A percentile compares a stretch with the other conserved stretches of the same genome.
Conservation (phyloP, 148 eudicot species). For the Cornus suecica region DNA sequence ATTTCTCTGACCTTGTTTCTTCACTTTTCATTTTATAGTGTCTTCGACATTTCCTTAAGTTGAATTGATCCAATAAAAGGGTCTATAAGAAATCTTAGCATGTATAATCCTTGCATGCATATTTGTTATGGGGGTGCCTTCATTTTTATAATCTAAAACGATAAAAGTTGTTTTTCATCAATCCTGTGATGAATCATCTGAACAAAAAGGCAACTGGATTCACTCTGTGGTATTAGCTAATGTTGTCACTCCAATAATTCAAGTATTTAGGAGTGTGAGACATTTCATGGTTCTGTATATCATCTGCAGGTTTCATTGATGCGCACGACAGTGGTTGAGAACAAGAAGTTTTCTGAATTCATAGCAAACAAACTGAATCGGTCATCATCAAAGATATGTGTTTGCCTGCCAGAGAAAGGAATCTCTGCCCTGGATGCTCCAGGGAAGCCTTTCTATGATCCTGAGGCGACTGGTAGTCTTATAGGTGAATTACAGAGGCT, state of each 20-base stretch:
- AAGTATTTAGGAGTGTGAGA: conserved; percentile 1
- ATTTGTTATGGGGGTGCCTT: not conserved
- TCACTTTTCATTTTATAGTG: not conserved
- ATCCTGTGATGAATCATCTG: not conserved
- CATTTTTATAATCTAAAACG: not conserved
- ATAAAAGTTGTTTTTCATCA: not conserved
- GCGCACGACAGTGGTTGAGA: conserved; percentile 86
- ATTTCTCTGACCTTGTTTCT: not conserved
- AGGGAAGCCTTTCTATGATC: conserved; percentile 82
- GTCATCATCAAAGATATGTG: conserved; percentile 64
- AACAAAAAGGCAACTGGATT: conserved; percentile 6
- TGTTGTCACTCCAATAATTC: not conserved
- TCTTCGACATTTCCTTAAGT: conserved; percentile 2
- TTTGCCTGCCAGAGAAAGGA: conserved; percentile 93
- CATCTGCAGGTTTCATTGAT: conserved; percentile 70
- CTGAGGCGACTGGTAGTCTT: conserved; percentile 72
- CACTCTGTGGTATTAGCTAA: not conserved
- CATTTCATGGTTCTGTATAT: not conserved
- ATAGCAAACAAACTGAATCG: conserved; percentile 79
- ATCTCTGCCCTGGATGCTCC: conserved; percentile 90
- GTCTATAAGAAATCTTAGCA: not conserved
- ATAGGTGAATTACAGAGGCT: conserved; percentile 65
- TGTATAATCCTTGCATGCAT: not conserved
- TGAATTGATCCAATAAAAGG: not conserved
- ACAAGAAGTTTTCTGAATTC: conserved; percentile 77